phyloP scores from a whole-genome alignment of 2,329 filamentous ascomycete genomes.

The Nothophoma quercina region DNA sequence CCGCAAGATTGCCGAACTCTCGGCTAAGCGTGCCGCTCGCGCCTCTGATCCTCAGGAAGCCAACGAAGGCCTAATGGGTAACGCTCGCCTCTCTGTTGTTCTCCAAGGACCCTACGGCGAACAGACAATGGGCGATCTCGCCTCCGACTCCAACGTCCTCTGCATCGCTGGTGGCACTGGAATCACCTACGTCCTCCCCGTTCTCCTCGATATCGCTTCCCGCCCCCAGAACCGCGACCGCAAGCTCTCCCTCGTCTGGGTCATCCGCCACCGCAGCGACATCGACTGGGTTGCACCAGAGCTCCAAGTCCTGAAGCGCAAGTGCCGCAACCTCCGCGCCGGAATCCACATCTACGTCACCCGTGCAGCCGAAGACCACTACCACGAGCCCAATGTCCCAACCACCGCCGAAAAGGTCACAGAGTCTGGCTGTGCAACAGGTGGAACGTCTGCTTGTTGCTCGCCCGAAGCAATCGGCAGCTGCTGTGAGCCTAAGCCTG shows the following conservation, averaged over 20 bases:
- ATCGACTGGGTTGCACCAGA: constrained; percentile 48
- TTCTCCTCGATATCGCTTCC: constrained; percentile 40
- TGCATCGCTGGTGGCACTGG: constrained; percentile 49
- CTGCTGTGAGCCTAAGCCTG: constrained; percentile 3
- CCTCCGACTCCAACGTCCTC: constrained; percentile 40
- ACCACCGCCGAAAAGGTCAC: constrained; percentile 30
- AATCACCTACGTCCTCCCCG: constrained; percentile 49
- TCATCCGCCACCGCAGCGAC: constrained; percentile 42
- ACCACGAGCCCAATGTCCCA: constrained; percentile 21
- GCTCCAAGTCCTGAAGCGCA: constrained; percentile 40
- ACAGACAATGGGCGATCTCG: constrained; percentile 32
- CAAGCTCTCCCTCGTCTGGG: constrained; percentile 46
- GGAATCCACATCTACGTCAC: constrained; percentile 46
- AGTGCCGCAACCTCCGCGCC: constrained; percentile 33
- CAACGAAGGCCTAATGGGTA: constrained; percentile 30
- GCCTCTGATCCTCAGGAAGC: constrained; percentile 30
- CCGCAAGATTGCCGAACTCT: constrained; percentile 42
- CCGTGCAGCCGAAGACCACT: constrained; percentile 32
- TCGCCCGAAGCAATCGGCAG: not conserved
- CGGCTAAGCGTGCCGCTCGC: constrained; percentile 34
- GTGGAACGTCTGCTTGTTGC: constrained; percentile 5
- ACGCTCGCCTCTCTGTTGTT: constrained; percentile 41
- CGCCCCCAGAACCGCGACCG: constrained; percentile 33
- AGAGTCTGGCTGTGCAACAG: constrained; percentile 18
- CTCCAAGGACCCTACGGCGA: constrained; percentile 48